These are phyloP conservation scores for Cylindrotheca closterium DNA, from an alignment of 108 stramenopile genomes.

Conservation along the genomic window DNA sequence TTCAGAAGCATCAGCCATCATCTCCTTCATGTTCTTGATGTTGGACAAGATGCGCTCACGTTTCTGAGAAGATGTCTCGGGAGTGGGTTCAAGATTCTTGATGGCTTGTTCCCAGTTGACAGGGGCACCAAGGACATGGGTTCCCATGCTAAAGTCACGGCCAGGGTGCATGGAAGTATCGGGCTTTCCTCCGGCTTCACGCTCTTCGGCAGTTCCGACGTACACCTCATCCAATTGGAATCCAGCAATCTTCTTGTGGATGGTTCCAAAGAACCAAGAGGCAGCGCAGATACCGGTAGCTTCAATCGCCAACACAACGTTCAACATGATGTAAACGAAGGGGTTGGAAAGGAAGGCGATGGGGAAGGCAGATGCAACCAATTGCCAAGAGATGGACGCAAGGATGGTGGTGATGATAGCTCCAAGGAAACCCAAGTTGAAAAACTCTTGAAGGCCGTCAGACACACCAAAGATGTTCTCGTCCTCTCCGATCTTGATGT, in stretches of 20 bases:
- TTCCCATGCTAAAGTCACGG: constrained; percentile 11
- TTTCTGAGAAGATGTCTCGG: constrained; percentile 7
- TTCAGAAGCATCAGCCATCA: neutral
- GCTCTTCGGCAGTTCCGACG: constrained; percentile 63
- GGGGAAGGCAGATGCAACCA: constrained; percentile 68
- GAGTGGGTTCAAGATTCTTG: neutral
- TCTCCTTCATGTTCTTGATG: constrained; percentile 10
- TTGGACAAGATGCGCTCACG: constrained; percentile 8
- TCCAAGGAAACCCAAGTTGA: constrained; percentile 68
- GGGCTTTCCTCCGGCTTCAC: constrained; percentile 32
- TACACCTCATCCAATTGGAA: constrained; percentile 64
- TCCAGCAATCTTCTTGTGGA: constrained; percentile 44
- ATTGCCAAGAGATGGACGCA: constrained; percentile 64
- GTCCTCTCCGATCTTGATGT: constrained; percentile 37
- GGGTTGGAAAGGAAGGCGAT: constrained; percentile 61
- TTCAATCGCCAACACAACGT: constrained; percentile 51
- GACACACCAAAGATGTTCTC: constrained; percentile 61
- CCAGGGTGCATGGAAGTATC: constrained; percentile 10
- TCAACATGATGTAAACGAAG: constrained; percentile 51
- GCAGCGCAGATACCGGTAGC: constrained; percentile 58
- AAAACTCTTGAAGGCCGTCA: constrained; percentile 51
- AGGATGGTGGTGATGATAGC: constrained; percentile 74
- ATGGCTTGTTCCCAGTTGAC: neutral
- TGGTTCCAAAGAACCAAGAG: constrained; percentile 60
- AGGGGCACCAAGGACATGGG: constrained; percentile 9